Conservation (phyloP, 768 basidiomycete species). For the Xanthoconium purpureum region DNA sequence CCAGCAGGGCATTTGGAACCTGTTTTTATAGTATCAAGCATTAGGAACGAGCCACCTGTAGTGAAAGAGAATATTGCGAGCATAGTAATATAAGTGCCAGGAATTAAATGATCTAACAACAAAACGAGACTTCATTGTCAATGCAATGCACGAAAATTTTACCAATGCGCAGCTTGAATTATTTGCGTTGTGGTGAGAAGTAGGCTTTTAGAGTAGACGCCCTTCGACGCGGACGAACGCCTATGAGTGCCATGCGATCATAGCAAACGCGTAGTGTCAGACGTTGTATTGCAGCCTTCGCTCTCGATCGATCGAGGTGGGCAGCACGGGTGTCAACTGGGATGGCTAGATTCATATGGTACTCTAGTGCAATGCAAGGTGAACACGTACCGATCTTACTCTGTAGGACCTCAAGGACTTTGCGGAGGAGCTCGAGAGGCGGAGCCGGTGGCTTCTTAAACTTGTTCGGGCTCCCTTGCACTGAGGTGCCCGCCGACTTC, state of each 20-base stretch:
- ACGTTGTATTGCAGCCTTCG: slow-evolving; percentile 66
- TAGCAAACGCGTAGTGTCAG: slow-evolving; percentile 62
- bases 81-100: not conserved
- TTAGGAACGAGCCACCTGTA: not conserved
- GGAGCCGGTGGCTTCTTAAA: slow-evolving; percentile 32
- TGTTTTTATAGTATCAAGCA: not conserved
- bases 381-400: slow-evolving; percentile 55
- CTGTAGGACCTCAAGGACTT: slow-evolving; percentile 51
- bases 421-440: slow-evolving; percentile 48
- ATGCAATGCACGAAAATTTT: not conserved
- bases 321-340: slow-evolving; percentile 72
- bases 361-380: not conserved
- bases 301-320: slow-evolving; percentile 71
- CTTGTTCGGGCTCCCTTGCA: slow-evolving; percentile 27
- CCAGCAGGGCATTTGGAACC: not conserved
- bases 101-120: not conserved
- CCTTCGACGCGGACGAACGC: slow-evolving; percentile 16
- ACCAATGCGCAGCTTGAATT: not conserved
- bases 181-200: slow-evolving; percentile 27
- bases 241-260: slow-evolving; percentile 43
- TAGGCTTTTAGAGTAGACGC: slow-evolving; percentile 30
- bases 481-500: slow-evolving; percentile 7
- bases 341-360: not conserved
- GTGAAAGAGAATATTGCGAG: not conserved
- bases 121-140: not conserved